Conservation (phyloP, 2,329 filamentous ascomycete genomes). For the Grosmannia clavigera region DNA sequence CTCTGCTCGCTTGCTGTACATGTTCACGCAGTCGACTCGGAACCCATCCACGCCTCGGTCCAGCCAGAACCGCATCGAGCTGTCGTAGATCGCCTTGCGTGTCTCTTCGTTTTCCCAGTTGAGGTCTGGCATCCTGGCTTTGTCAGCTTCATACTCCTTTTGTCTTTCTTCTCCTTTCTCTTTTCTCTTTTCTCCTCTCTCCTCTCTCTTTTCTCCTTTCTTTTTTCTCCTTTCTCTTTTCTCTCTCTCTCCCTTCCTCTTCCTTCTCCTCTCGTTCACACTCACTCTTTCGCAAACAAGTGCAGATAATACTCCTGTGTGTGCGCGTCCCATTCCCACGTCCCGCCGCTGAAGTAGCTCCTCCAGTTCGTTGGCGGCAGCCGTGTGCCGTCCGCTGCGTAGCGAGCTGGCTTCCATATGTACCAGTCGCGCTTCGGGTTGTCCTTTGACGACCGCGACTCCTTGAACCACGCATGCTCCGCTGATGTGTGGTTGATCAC, state of each 20-base stretch:
- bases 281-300: conserved; percentile 45
- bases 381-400: conserved; percentile 43
- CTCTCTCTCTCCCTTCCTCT: neutral
- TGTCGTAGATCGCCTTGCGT: conserved; percentile 56
- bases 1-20: conserved; percentile 50
- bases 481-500: conserved; percentile 70
- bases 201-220: too few relatives aligned
- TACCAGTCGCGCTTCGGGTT: conserved; percentile 52
- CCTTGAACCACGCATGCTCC: conserved; percentile 59
- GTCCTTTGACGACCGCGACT: conserved; percentile 47
- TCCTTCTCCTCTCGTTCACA: neutral
- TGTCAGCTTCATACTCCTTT: too few relatives aligned
- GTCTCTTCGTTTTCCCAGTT: conserved; percentile 68
- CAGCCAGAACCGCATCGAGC: conserved; percentile 69
- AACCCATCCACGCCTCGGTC: conserved; percentile 61
- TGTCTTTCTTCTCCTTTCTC: too few relatives aligned
- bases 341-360: conserved; percentile 46
- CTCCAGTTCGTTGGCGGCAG: conserved; percentile 67
- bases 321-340: conserved; percentile 60
- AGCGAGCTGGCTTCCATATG: conserved; percentile 23
- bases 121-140: conserved; percentile 60
- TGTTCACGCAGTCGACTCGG: conserved; percentile 63
- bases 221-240: too few relatives aligned
- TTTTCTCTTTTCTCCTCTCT: too few relatives aligned
- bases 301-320: conserved; percentile 67